phyloP scores from a whole-genome alignment of 1,139 yeast genomes.

The Saccharomycopsis crataegensis region DNA sequence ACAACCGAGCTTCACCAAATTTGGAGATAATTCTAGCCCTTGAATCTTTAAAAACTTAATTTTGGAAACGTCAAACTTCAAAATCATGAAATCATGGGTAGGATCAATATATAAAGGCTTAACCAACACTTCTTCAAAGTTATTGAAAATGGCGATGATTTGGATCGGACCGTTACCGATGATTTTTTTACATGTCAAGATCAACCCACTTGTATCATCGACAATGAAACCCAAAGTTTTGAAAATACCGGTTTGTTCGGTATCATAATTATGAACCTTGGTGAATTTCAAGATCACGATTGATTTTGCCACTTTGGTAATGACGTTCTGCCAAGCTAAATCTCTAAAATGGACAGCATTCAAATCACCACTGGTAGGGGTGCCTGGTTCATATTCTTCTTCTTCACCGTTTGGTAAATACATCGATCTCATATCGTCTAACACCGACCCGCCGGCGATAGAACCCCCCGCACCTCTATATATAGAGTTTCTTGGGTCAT shows the following conservation, averaged over 20 bases:
- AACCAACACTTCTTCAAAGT: slow-evolving; percentile 89
- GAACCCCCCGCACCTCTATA: slow-evolving; percentile 20
- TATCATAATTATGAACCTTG: slow-evolving; percentile 80
- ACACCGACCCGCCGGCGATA: slow-evolving; percentile 18
- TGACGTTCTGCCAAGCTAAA: slow-evolving; percentile 66
- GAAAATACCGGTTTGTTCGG: slow-evolving; percentile 73
- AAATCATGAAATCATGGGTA: slow-evolving; percentile 78
- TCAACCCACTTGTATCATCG: slow-evolving; percentile 71
- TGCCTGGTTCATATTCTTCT: slow-evolving; percentile 18
- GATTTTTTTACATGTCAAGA: slow-evolving; percentile 87
- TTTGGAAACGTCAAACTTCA: slow-evolving; percentile 63
- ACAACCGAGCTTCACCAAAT: slow-evolving; percentile 78
- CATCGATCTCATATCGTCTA: slow-evolving; percentile 19
- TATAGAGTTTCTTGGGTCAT: slow-evolving; percentile 17
- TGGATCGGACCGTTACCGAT: slow-evolving; percentile 93
- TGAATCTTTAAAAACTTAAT: slow-evolving; percentile 69
- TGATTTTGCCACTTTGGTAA: slow-evolving; percentile 71
- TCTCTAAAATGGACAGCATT: slow-evolving; percentile 20
- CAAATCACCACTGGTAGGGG: slow-evolving; percentile 20
- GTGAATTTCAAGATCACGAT: slow-evolving; percentile 89
- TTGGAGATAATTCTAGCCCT: slow-evolving; percentile 67
- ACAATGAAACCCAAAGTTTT: slow-evolving; percentile 97
- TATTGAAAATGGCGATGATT: slow-evolving; percentile 87
- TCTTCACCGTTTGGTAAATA: slow-evolving; percentile 18
- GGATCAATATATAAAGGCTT: slow-evolving; percentile 79